Percentiles rank a stretch among this genome's conserved stretches.
Conservation (phyloP, 352 stramenopile genomes). For the Blastocystis sp. region DNA sequence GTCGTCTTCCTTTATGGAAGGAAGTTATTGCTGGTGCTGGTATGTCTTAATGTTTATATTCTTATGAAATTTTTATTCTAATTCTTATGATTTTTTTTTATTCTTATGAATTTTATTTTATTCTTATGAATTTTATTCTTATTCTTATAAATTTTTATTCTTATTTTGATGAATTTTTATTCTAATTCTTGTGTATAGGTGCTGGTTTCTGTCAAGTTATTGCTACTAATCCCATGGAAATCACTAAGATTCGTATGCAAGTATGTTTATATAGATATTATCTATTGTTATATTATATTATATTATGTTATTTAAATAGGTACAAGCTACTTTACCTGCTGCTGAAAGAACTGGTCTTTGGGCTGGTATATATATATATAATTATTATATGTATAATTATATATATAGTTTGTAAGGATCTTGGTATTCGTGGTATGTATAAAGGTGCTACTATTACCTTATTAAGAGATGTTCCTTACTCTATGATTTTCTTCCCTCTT, state of each 20-base stretch:
- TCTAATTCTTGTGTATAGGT: slow-evolving; percentile 38
- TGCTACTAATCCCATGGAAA: slow-evolving; percentile 67
- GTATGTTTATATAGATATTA: no score
- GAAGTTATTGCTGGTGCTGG: slow-evolving; percentile 52
- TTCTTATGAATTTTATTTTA: no score
- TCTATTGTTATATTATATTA: no score
- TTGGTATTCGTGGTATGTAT: slow-evolving; percentile 61
- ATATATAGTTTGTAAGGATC: slow-evolving; percentile 41
- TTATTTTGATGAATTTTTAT: no score
- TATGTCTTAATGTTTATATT: not conserved
- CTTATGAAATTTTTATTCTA: no score
- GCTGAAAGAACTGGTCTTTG: slow-evolving; percentile 45
- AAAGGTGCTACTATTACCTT: slow-evolving; percentile 61
- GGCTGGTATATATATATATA: not conserved
- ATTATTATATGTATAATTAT: no score
- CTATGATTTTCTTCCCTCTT: slow-evolving; percentile 68
- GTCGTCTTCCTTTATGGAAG: slow-evolving; percentile 49
- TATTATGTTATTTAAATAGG: slow-evolving; percentile 37
- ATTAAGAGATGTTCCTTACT: slow-evolving; percentile 70
- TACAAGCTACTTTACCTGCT: slow-evolving; percentile 53
- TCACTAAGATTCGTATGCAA: slow-evolving; percentile 69
- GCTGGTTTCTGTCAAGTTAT: slow-evolving; percentile 58
- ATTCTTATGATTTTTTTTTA: no score
- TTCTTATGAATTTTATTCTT: no score
- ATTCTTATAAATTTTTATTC: no score